Evolutionary conservation across 1,284 basidiomycete genomes (phyloP), one percentile per base, ranked within the genome.

Genomic region (Austroboletus olivaceoglutinosus): DNA sequence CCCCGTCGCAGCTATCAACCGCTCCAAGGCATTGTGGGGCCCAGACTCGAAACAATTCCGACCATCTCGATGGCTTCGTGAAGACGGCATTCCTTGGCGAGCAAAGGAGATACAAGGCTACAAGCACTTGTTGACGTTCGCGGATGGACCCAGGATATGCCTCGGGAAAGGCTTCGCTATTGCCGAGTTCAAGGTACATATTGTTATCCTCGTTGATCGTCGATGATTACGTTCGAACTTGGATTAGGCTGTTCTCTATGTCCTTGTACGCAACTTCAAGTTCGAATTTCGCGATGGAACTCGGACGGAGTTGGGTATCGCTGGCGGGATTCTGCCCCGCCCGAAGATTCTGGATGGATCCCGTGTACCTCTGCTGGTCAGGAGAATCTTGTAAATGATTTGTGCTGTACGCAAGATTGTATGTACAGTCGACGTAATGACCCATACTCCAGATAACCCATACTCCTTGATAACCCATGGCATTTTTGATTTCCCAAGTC

Each of bases 21-120:
- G 68, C 43, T 81, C 72, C 50, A 75, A 62, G 54, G 71, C 58
- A 30, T 61, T 81, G 34, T 85, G 81, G 73, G 77, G 73, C 12
- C 56, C 63, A 5, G 67, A 70, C 41, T 69, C 70, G 5, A 62
- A 64, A 39, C 40, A 56, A n/a, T 73, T 70, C 61, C 52, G 52
- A 1, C 57, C 54, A 3, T 41, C 43, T 3, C 54, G 57, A 6
- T 58, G 57, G 53, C 39, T 57, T 25, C 27, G 5, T 8, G 29
- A 48, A 23, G 49, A 48, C 5, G 51, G 51, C 1, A 64, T 62
- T 19, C 50, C 52, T 11, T 29, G 1, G 8, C 18, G 30, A 22
- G 62, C 67, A 45, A 69, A 66, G 61, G 68, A 75, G 40, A 61
- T 77, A 5, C 67, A 69, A 45, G 73, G 76, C 0, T 60, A 76